Percentiles rank a stretch among this genome's conserved stretches.
Evolutionary conservation across 768 basidiomycete genomes (phyloP).

Genomic region (Chiua virens): DNA sequence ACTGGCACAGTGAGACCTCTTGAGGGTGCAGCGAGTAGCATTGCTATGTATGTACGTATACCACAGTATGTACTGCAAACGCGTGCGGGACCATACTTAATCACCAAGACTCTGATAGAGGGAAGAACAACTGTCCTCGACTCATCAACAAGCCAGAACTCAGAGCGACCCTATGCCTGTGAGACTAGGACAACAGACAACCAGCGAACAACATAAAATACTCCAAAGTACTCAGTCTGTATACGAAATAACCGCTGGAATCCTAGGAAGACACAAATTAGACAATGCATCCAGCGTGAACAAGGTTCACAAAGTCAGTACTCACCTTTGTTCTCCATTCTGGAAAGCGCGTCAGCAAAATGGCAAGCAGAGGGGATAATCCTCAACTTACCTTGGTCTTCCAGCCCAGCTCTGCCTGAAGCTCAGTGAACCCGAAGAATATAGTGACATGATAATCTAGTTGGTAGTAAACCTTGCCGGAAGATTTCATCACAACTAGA

Average conservation of each 20-base stretch:
- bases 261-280: not conserved
- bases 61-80: no score
- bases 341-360: not conserved
- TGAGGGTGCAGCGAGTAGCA: no score
- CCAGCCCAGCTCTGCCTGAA: conserved; percentile 10
- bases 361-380: not conserved
- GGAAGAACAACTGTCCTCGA: no score
- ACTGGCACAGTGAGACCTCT: no score
- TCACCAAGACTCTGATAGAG: no score
- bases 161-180: no score
- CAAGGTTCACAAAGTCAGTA: not conserved
- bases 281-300: not conserved
- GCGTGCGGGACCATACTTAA: no score
- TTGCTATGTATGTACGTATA: no score
- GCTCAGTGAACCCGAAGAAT: conserved; percentile 8
- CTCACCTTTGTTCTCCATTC: conserved; percentile 4
- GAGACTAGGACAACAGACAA: no score
- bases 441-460: conserved; percentile 16
- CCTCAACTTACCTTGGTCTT: conserved; percentile 3
- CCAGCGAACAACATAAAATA: no score
- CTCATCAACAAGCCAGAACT: no score
- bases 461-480: conserved; percentile 4
- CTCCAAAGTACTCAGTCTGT: not conserved
- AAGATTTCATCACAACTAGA: not conserved
- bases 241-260: not conserved